These are phyloP conservation scores for Sporothrix mexicana DNA, from an alignment of 2,329 filamentous ascomycete genomes.

Conservation along the genomic window DNA sequence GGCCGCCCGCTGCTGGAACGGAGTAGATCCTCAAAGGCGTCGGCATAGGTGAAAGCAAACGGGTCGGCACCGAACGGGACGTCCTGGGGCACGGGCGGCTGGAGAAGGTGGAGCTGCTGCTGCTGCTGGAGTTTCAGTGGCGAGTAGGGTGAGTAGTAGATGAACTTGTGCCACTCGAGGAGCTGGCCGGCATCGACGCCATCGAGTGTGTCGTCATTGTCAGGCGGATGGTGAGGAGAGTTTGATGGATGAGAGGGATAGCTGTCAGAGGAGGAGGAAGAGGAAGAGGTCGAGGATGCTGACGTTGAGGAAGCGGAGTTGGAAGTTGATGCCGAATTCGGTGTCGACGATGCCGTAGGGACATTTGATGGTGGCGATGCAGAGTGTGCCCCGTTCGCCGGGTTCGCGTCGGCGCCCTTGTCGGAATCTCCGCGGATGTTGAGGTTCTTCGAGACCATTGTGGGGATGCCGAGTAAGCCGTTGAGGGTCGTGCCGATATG, in stretches of 20 bases:
- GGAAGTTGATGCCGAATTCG: neutral
- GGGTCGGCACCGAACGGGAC: constrained; percentile 47
- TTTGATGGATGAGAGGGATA: neutral
- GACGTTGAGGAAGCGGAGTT: too few relatives aligned
- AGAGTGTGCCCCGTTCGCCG: neutral
- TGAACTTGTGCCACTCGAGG: constrained; percentile 46
- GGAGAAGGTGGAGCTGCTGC: constrained; percentile 45
- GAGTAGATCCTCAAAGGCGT: constrained; percentile 65
- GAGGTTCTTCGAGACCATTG: constrained; percentile 41
- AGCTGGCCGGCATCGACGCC: constrained; percentile 38
- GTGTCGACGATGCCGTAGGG: neutral
- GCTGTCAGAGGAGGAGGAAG: neutral
- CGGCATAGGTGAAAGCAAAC: constrained; percentile 57
- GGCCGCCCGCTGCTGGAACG: constrained; percentile 51
- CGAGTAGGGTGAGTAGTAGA: constrained; percentile 51
- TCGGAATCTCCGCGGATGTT: constrained; percentile 36
- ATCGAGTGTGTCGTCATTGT: constrained; percentile 32
- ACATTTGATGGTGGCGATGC: constrained; percentile 9
- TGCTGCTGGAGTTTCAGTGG: constrained; percentile 50
- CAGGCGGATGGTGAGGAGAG: neutral
- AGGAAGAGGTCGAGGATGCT: too few relatives aligned
- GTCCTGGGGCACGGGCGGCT: constrained; percentile 55
- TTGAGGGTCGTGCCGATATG: constrained; percentile 46
- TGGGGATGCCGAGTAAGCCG: constrained; percentile 41
- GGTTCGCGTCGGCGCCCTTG: neutral